Evolutionary conservation across 2,329 filamentous ascomycete species (phyloP).

Genomic region (Fusarium sp.): DNA sequence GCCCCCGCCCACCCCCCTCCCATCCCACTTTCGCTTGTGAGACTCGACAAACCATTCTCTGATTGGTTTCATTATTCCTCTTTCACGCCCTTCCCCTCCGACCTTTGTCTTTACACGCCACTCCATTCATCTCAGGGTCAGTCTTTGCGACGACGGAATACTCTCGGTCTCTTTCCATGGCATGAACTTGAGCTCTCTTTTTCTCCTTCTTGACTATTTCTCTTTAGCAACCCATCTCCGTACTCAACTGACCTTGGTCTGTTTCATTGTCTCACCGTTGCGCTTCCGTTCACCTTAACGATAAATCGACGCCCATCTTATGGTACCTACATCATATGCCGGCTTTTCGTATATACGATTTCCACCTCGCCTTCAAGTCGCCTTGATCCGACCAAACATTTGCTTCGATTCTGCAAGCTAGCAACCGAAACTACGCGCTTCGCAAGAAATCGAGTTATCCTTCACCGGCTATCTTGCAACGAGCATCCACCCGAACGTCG

Average conservation of each 20-base stretch:
- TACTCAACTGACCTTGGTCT: conserved; percentile 9
- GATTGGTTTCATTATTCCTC: conserved; percentile 2
- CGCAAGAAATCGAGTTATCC: conserved; percentile 5
- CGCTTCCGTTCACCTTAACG: conserved; percentile 20
- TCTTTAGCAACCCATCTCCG: conserved; percentile 13
- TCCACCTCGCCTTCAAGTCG: conserved; percentile 22
- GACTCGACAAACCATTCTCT: background rate
- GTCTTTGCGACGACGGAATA: conserved; percentile 36
- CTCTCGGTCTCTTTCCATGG: conserved; percentile 41
- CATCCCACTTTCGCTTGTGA: conserved; percentile 15
- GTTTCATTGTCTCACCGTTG: conserved; percentile 19
- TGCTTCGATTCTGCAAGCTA: conserved; percentile 17
- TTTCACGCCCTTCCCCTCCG: conserved; percentile 24
- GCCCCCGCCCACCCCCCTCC: conserved; percentile 30
- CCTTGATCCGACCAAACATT: conserved; percentile 26
- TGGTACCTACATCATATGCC: conserved; percentile 13
- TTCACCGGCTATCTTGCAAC: conserved; percentile 21
- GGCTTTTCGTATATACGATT: conserved; percentile 39
- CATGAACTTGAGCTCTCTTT: conserved; percentile 31
- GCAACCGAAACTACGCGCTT: conserved; percentile 13
- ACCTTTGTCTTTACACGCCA: conserved; percentile 27
- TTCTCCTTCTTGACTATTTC: conserved; percentile 17
- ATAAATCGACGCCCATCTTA: background rate
- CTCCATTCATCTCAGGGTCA: conserved; percentile 30
- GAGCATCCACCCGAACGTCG: conserved; percentile 12